Conservation (phyloP, 2,329 filamentous ascomycete species). For the Monosporascus cannonballus region DNA sequence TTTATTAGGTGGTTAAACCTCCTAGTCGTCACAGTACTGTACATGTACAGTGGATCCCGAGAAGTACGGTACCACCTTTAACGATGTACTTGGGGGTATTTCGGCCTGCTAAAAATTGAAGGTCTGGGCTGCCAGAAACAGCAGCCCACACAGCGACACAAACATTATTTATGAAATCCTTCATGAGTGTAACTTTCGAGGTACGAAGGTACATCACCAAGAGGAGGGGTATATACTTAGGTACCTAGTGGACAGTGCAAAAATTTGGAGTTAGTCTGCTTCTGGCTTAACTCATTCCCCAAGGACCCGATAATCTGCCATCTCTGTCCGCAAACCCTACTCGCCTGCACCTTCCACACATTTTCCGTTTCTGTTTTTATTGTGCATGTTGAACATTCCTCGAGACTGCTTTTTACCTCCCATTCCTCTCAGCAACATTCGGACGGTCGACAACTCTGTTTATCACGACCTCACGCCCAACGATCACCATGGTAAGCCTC, state of each 20-base stretch:
- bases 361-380: constrained; percentile 14
- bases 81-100: too few species aligned
- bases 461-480: constrained; percentile 44
- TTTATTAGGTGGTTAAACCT: too few species aligned
- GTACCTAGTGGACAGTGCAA: too few species aligned
- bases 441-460: constrained; percentile 35
- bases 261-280: constrained; percentile 1
- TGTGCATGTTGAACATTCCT: constrained; percentile 17
- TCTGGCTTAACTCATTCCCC: neutral
- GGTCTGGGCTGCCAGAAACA: too few species aligned
- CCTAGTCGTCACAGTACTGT: too few species aligned
- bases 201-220: neutral
- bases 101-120: too few species aligned
- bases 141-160: too few species aligned
- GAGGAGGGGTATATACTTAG: too few species aligned
- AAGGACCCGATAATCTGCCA: constrained; percentile 16
- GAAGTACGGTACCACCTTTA: too few species aligned
- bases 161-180: too few species aligned
- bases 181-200: neutral
- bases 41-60: too few species aligned
- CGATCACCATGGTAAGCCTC: constrained; percentile 58
- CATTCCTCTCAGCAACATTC: constrained; percentile 20
- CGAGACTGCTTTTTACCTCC: constrained; percentile 25
- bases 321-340: constrained; percentile 18
- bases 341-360: constrained; percentile 13